A percentile compares a stretch with the other conserved stretches of the same genome.
Conservation (phyloP, 805 yeast species). For the Phaffomyces antillensis region DNA sequence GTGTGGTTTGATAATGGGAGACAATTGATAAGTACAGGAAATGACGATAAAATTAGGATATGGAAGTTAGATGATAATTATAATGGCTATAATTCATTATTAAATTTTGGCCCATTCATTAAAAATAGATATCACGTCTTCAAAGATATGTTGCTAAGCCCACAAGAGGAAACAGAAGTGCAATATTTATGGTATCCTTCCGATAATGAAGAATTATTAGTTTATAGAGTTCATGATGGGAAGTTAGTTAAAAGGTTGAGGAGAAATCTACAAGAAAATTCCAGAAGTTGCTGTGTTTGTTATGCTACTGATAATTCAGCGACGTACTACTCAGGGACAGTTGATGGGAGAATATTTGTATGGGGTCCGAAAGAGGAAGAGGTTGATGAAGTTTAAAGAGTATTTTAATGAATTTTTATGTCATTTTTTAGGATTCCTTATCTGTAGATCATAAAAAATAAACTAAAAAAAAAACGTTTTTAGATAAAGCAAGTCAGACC, state of each 20-base stretch:
- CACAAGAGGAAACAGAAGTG: constrained; percentile 42
- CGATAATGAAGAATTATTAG: constrained; percentile 63
- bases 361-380: constrained; percentile 41
- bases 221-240: constrained; percentile 55
- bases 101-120: constrained; percentile 73
- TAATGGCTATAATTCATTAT: constrained; percentile 47
- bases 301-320: constrained; percentile 38
- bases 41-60: constrained; percentile 71
- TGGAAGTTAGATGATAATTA: constrained; percentile 62
- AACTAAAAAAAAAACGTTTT: background rate
- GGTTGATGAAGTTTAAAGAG: constrained; percentile 1
- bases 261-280: constrained; percentile 33
- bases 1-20: constrained; percentile 66
- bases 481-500: background rate
- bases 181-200: constrained; percentile 65
- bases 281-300: constrained; percentile 45
- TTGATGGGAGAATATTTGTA: constrained; percentile 55
- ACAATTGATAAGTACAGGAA: constrained; percentile 58
- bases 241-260: constrained; percentile 52
- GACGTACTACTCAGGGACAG: constrained; percentile 52
- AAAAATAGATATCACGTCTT: constrained; percentile 44
- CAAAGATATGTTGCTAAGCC: constrained; percentile 26
- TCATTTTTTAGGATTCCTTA: too few relatives aligned
- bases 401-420: too few relatives aligned
- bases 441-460: background rate